These are phyloP conservation scores for Coemansia sp. DNA, from an alignment of 192 early-diverging fungal species.

Conservation along the genomic window DNA sequence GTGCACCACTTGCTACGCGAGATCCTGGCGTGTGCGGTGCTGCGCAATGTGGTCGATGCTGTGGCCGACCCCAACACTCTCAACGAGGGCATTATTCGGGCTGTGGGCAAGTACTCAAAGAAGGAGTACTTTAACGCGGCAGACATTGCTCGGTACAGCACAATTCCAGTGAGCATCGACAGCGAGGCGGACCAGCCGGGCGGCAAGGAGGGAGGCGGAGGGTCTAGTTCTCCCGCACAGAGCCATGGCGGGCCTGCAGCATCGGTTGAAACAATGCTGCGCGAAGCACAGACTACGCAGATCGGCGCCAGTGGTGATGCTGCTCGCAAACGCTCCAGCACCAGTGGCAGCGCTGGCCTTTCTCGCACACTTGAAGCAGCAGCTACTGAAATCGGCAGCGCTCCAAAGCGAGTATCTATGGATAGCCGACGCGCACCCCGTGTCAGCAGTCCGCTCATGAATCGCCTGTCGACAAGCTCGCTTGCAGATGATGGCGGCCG, in stretches of 20 bases:
- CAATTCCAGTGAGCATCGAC: conserved; percentile 37
- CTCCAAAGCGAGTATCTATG: neutral
- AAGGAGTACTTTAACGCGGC: conserved; percentile 40
- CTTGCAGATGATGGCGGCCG: neutral
- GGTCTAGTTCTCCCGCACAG: conserved; percentile 3
- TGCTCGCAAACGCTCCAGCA: neutral
- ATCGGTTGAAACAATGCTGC: conserved; percentile 49
- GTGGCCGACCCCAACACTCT: conserved; percentile 43
- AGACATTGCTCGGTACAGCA: conserved; percentile 45
- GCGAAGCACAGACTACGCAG: conserved; percentile 37
- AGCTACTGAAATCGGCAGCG: neutral
- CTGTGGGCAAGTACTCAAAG: conserved; percentile 39
- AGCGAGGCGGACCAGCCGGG: neutral
- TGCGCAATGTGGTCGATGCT: conserved; percentile 45
- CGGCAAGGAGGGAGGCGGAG: neutral
- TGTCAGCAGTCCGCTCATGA: conserved; percentile 1
- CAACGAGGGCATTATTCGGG: conserved; percentile 46
- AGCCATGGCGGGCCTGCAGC: neutral
- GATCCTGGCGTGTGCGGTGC: conserved; percentile 50
- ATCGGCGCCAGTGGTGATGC: conserved; percentile 11
- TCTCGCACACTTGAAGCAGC: neutral
- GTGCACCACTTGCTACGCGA: conserved; percentile 45
- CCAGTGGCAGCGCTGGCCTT: neutral
- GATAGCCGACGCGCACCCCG: neutral
- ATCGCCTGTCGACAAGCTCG: neutral